A percentile compares a stretch with the other conserved stretches of the same genome.
These are phyloP conservation scores for Pseudogymnoascus sp. DNA, from an alignment of 2,329 filamentous ascomycete genomes.

Conservation along the genomic window DNA sequence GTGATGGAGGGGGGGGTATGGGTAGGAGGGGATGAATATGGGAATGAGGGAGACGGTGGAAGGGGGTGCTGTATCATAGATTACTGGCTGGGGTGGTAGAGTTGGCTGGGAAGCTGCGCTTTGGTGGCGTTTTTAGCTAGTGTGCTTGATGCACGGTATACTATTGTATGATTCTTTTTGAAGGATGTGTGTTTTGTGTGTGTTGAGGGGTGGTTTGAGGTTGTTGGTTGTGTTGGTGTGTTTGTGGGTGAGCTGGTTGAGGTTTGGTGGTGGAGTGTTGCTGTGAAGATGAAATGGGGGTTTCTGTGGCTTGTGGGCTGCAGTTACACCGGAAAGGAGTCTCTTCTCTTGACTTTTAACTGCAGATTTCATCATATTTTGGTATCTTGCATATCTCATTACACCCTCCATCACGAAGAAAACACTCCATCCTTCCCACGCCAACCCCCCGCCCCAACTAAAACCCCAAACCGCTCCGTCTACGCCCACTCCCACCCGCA, in stretches of 20 bases:
- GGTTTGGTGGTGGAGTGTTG: background rate
- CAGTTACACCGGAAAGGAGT: background rate
- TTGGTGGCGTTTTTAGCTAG: slow-evolving; percentile 8
- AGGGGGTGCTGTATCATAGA: background rate
- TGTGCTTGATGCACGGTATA: slow-evolving; percentile 6
- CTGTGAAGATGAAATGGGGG: background rate
- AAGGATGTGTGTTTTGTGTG: background rate
- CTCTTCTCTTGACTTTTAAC: too few species aligned
- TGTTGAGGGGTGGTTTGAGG: background rate
- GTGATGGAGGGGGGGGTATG: background rate
- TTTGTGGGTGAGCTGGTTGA: background rate
- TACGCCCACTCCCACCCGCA: background rate
- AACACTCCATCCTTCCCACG: background rate
- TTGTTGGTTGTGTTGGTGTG: background rate
- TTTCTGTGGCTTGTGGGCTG: background rate
- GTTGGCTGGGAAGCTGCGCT: background rate
- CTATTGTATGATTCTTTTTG: slow-evolving; percentile 5
- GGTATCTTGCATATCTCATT: background rate
- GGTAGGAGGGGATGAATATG: background rate
- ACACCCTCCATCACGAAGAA: background rate
- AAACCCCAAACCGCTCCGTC: background rate
- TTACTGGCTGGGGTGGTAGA: background rate
- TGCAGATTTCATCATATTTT: background rate
- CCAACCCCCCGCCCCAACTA: background rate
- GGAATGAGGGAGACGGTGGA: background rate